Percentiles rank a stretch among this genome's conserved stretches.
Evolutionary conservation across 108 stramenopile species (phyloP).

Genomic region (Cyclotella sp.): DNA sequence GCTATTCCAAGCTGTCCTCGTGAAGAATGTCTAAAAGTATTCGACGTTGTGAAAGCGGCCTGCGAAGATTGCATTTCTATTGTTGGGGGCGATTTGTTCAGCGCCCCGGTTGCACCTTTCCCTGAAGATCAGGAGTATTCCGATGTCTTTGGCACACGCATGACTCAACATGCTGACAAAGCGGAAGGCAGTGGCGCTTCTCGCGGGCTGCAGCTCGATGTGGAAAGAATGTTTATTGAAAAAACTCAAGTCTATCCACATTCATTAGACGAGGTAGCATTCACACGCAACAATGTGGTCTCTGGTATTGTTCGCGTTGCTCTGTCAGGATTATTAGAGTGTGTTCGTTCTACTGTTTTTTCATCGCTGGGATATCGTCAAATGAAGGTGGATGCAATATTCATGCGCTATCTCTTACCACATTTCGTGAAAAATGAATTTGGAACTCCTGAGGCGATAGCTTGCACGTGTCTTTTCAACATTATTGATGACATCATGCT

Average conservation of each 20-base stretch:
- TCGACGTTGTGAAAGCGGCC: constrained; percentile 63
- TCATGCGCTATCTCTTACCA: constrained; percentile 75
- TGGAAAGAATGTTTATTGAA: constrained; percentile 88
- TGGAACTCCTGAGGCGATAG: constrained; percentile 56
- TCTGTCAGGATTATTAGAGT: constrained; percentile 67
- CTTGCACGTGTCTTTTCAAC: constrained; percentile 48
- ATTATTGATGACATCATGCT: constrained; percentile 58
- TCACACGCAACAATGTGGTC: constrained; percentile 67
- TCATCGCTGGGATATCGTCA: constrained; percentile 69
- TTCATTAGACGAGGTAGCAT: constrained; percentile 56
- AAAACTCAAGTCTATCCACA: constrained; percentile 72
- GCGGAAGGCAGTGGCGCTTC: constrained; percentile 43
- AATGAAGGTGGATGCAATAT: constrained; percentile 76
- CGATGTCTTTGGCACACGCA: constrained; percentile 43
- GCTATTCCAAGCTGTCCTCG: constrained; percentile 59
- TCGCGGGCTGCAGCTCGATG: constrained; percentile 79
- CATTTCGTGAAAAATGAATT: constrained; percentile 80
- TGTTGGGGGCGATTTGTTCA: constrained; percentile 73
- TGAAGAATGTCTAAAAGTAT: constrained; percentile 50
- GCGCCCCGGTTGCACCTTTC: constrained; percentile 67
- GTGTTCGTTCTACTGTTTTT: constrained; percentile 63
- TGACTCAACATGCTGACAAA: constrained; percentile 30
- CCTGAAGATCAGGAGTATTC: constrained; percentile 65
- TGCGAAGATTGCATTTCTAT: constrained; percentile 74
- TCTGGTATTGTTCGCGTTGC: constrained; percentile 66